Base-by-base conservation (phyloP, 257 asterid species). In the Plantago elongata region DNA sequence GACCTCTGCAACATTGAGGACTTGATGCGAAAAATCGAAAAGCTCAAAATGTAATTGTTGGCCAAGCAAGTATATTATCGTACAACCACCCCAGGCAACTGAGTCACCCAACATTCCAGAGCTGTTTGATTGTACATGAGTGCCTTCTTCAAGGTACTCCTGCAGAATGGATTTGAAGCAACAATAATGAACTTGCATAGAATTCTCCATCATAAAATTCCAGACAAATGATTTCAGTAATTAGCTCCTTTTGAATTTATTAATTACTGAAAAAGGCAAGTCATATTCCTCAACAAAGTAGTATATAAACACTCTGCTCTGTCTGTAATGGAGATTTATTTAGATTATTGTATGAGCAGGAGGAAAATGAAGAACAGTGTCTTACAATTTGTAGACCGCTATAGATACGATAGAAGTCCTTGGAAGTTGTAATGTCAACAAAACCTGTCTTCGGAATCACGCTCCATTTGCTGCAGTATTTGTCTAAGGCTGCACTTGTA, bases 71-170 rank as follows among this genome's bases (percentile, higher is more conserved):
- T 92, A 92, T 73, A 92, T 83, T 54, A 92, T 80, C 8, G 98
- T 92, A 64, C 98, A 92, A 69, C 95, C 98, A 61, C 97, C 96
- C 98, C 98, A 92, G 62, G 96, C 89, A 66, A 92, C 77, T 13
- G 98, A 88, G 74, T 92, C 98, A 4, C 98, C 98, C 89, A 92
- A 60, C 78, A 79, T 76, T 58, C 87, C 93, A 14, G 78, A 81
- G 66, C 72, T 83, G 81, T 69, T 78, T 27, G 90, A 74, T 58
- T 83, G 98, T 72, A 70, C 79, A 52, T 77, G 91, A 59, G 69
- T 75, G 51, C 90, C 70, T 65, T 86, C 95, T 72, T 81, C 93
- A 60, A 92, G 67, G 67, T 84, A 88, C 70, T 92, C 98, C 98
- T 91, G 84, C 54, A 63, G 40, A 34, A 34, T 34, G 40, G 8